A percentile compares a stretch with the other conserved stretches of the same genome.
phyloP scores from a whole-genome alignment of 345 rosid genomes.

The Sonneratia alba region DNA sequence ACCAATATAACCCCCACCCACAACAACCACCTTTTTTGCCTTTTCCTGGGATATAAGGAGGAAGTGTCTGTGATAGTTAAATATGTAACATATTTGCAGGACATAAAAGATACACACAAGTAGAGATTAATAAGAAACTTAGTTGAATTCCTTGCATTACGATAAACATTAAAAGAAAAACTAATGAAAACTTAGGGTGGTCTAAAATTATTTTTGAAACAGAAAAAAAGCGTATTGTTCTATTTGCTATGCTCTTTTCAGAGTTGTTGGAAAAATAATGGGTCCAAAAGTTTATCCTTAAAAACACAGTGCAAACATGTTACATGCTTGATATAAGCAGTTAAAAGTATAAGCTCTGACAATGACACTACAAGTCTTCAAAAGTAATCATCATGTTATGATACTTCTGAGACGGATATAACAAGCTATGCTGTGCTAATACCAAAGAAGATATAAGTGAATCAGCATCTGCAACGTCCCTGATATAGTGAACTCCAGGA shows the following conservation, averaged over 20 bases:
- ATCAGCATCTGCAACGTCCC: conserved; percentile 92
- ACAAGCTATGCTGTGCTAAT: conserved; percentile 2
- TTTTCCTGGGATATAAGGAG: conserved; percentile 39
- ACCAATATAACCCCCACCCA: conserved; percentile 98
- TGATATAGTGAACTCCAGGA: conserved; percentile 85
- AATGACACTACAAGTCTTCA: neutral
- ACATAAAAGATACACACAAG: neutral
- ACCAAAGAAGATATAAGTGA: conserved; percentile 78
- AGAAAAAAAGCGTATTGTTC: neutral
- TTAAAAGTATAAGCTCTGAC: neutral
- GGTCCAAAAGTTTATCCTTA: neutral
- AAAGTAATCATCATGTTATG: neutral
- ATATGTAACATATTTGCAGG: neutral
- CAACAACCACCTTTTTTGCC: conserved; percentile 65
- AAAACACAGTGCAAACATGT: neutral
- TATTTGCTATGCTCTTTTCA: neutral
- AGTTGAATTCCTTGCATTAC: neutral
- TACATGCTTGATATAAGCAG: neutral
- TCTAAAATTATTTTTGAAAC: neutral
- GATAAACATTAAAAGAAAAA: neutral
- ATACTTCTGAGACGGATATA: conserved; percentile 4
- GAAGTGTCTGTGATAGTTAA: neutral
- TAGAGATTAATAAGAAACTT: neutral
- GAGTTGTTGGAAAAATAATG: neutral
- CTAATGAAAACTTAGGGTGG: neutral